These are phyloP conservation scores for Clonostachys byssicola DNA, from an alignment of 2,329 filamentous ascomycete genomes.

Conservation along the genomic window DNA sequence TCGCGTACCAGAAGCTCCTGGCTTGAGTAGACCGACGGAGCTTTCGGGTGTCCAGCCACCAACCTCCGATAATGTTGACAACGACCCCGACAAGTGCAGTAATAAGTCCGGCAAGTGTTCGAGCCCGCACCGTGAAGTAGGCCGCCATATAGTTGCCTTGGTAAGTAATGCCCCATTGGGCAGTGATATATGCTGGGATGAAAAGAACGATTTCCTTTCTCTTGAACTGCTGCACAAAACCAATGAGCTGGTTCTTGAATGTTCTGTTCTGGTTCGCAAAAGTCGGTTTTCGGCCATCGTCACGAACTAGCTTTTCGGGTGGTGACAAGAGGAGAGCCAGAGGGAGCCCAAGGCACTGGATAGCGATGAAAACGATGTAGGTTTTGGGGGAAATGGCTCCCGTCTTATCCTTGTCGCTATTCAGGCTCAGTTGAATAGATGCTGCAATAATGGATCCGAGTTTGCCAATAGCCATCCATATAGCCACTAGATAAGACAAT, in stretches of 20 bases:
- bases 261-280: slow-evolving; percentile 1
- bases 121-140: slow-evolving; percentile 7
- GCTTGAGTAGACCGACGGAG: no score
- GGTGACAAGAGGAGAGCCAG: slow-evolving; percentile 37
- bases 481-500: no score
- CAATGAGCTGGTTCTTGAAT: background rate
- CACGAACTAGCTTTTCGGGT: slow-evolving; percentile 35
- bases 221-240: slow-evolving; percentile 3
- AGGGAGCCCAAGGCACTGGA: slow-evolving; percentile 38
- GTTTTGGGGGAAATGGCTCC: slow-evolving; percentile 2
- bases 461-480: slow-evolving; percentile 41
- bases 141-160: slow-evolving; percentile 10
- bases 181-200: slow-evolving; percentile 8
- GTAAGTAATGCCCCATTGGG: slow-evolving; percentile 9
- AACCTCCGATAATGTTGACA: no score
- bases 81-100: no score
- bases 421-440: slow-evolving; percentile 39
- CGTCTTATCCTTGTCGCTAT: slow-evolving; percentile 27
- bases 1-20: no score
- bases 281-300: slow-evolving; percentile 16
- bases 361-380: slow-evolving; percentile 30
- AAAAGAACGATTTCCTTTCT: slow-evolving; percentile 5
- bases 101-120: slow-evolving; percentile 9
- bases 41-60: no score
- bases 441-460: slow-evolving; percentile 42